A percentile compares a stretch with the other conserved stretches of the same genome.
These are phyloP conservation scores for Ottelia alismoides DNA, from an alignment of 106 monocot genomes.

Conservation along the genomic window DNA sequence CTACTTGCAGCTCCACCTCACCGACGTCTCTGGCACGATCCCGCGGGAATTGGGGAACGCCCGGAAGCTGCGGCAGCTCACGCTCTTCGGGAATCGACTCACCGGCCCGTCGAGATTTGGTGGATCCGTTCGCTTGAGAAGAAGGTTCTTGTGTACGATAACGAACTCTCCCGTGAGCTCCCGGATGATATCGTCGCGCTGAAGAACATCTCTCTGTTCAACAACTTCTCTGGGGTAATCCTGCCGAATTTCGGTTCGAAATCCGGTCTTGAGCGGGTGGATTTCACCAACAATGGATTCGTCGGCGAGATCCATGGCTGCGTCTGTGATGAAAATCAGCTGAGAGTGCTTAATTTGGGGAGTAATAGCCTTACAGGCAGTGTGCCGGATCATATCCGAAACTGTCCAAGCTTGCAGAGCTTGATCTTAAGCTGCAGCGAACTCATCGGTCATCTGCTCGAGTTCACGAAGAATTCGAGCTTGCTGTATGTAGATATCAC, in stretches of 20 bases:
- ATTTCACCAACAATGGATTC: constrained; percentile 60
- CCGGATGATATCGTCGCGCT: constrained; percentile 50
- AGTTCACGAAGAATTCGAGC: constrained; percentile 23
- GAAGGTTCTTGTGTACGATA: constrained; percentile 44
- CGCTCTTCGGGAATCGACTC: background rate
- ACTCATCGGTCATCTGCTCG: constrained; percentile 33
- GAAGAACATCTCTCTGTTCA: constrained; percentile 53
- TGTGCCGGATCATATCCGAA: constrained; percentile 41
- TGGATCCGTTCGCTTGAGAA: constrained; percentile 38
- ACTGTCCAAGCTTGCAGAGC: constrained; percentile 48
- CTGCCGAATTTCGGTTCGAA: constrained; percentile 52
- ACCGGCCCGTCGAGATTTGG: constrained; percentile 35
- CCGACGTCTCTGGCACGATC: constrained; percentile 43
- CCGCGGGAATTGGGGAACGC: constrained; percentile 32
- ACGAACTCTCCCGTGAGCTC: constrained; percentile 44
- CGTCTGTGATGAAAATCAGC: constrained; percentile 40
- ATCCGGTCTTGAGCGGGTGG: constrained; percentile 34
- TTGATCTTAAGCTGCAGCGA: constrained; percentile 51
- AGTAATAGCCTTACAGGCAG: constrained; percentile 49
- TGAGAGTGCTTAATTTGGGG: constrained; percentile 38
- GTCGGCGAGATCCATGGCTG: constrained; percentile 49
- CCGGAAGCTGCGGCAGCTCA: constrained; percentile 21
- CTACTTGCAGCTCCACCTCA: constrained; percentile 45
- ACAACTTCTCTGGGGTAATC: constrained; percentile 54
- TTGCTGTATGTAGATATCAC: constrained; percentile 47